Conservation (phyloP, 768 basidiomycete genomes). For the Trametes cinnabarina region DNA sequence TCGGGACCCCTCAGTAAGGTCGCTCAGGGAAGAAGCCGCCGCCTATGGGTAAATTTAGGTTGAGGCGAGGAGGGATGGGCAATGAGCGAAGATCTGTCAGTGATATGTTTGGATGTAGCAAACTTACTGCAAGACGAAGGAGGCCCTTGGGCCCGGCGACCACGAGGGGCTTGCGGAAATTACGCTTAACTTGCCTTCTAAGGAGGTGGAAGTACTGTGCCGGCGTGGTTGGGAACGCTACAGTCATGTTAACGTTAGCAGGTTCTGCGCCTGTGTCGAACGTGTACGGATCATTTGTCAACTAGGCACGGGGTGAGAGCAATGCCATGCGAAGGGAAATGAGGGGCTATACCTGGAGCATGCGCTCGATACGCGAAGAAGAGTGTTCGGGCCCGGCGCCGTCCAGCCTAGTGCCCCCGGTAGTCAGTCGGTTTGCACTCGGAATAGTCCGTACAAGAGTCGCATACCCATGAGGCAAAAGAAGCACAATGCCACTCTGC, state of each 20-base stretch:
- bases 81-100: not conserved
- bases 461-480: constrained; percentile 74
- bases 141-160: constrained; percentile 85
- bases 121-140: constrained; percentile 67
- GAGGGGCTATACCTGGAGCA: constrained; percentile 66
- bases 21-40: constrained; percentile 65
- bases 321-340: not conserved
- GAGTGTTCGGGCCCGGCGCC: constrained; percentile 95
- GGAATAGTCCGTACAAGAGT: constrained; percentile 2
- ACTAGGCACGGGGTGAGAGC: constrained; percentile 38
- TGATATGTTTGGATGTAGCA: not conserved
- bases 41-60: constrained; percentile 43
- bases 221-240: constrained; percentile 83
- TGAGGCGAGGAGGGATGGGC: not conserved
- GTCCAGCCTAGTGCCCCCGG: constrained; percentile 46
- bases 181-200: constrained; percentile 80
- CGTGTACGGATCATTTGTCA: constrained; percentile 70
- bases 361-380: constrained; percentile 81
- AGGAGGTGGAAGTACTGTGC: constrained; percentile 93
- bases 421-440: not conserved
- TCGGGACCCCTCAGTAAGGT: constrained; percentile 53
- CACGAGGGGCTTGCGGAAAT: constrained; percentile 84
- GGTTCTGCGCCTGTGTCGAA: constrained; percentile 28
- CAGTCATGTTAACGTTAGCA: constrained; percentile 76
- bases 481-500: constrained; percentile 83